phyloP scores from a whole-genome alignment of 2,329 filamentous ascomycete species.

The Ophiostoma piceae region DNA sequence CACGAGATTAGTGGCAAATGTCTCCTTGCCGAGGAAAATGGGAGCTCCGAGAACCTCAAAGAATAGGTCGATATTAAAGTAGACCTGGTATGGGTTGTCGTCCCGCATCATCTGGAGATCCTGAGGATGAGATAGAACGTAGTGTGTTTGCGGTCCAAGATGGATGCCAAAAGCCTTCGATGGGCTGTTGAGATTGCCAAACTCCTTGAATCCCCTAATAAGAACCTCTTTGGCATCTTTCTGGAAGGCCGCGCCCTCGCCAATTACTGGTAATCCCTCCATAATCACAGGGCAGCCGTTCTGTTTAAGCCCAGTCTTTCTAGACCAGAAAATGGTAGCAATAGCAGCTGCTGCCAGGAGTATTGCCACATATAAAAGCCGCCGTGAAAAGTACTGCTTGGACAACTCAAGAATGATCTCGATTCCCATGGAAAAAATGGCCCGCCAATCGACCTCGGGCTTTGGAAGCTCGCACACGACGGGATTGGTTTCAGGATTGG shows the following conservation, averaged over 20 bases:
- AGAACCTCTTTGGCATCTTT: background rate
- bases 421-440: background rate
- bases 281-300: background rate
- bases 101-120: conserved; percentile 24
- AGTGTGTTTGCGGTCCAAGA: conserved; percentile 22
- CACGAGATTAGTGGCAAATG: conserved; percentile 18
- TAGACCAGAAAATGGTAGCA: background rate
- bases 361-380: background rate
- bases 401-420: background rate
- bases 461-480: background rate
- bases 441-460: background rate
- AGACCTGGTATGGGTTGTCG: conserved; percentile 21
- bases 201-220: background rate
- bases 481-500: conserved; percentile 23
- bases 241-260: background rate
- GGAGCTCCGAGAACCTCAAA: conserved; percentile 19
- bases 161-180: conserved; percentile 22
- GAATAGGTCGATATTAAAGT: conserved; percentile 22
- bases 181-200: conserved; percentile 7
- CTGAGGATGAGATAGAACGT: conserved; percentile 15
- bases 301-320: background rate
- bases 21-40: conserved; percentile 20
- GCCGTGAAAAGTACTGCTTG: background rate
- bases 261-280: background rate
- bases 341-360: background rate